A percentile compares a stretch with the other conserved stretches of the same genome.
Conservation (phyloP, 805 yeast genomes). For the Starmerella roubikii region DNA sequence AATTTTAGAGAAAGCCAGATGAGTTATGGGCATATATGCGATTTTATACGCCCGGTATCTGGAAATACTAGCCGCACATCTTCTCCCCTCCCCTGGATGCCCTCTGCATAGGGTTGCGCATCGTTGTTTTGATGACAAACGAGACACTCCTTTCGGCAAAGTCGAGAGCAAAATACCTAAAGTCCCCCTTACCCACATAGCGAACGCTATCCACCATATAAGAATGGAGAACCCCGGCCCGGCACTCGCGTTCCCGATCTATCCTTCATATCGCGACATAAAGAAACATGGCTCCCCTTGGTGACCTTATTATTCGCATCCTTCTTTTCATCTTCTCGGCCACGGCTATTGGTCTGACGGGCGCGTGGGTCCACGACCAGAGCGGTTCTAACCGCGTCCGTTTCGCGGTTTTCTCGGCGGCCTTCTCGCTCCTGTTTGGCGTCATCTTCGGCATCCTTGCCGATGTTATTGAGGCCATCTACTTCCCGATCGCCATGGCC, state of each 20-base stretch:
- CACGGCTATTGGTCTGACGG: constrained; percentile 75
- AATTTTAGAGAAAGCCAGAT: no score
- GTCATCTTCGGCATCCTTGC: constrained; percentile 69
- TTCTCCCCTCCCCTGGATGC: no score
- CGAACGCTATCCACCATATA: constrained; percentile 11
- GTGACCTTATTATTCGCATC: constrained; percentile 63
- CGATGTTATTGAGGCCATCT: constrained; percentile 59
- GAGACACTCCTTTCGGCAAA: constrained; percentile 14
- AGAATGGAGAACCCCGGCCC: constrained; percentile 12
- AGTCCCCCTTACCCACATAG: constrained; percentile 11
- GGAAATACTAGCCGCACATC: no score
- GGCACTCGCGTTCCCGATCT: background rate
- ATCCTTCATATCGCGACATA: no score
- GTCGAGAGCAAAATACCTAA: constrained; percentile 12
- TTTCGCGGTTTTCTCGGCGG: constrained; percentile 74
- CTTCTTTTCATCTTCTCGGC: constrained; percentile 63
- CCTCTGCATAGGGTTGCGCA: background rate
- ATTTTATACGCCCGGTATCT: no score
- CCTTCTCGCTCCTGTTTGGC: constrained; percentile 72
- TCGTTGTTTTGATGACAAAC: constrained; percentile 11
- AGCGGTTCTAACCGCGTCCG: constrained; percentile 63
- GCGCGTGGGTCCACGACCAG: constrained; percentile 55
- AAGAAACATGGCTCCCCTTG: constrained; percentile 41
- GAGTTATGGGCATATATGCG: no score
- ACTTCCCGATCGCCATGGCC: constrained; percentile 74